Base-by-base conservation (phyloP, 768 basidiomycete species). In the Solioccasus polychromus region DNA sequence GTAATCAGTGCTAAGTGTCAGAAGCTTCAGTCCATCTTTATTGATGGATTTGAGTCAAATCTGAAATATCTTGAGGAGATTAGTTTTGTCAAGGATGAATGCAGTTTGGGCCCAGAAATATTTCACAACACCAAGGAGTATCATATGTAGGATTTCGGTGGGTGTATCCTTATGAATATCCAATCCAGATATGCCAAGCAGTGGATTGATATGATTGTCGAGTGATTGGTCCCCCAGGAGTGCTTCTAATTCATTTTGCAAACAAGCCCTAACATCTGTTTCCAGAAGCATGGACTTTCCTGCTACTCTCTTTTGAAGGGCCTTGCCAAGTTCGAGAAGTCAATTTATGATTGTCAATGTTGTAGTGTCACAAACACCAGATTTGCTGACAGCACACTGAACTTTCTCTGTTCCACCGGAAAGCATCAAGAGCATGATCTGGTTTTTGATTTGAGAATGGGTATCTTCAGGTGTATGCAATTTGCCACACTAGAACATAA, bases 71-170 rank as follows among this genome's bases (percentile, higher is more conserved):
- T 19, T 10, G 1, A 68, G 43, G 0, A 47, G 17, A 2, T 63
- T 44, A 1, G 17, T 19, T 35, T 64, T 64, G 6, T 64, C 59
- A 1, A 68, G 54, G 0, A 63, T 34, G 12, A 29, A 57, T 1
- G 35, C 20, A 0, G 51, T 62, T 18, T 65, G 59, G 0, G 41
- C 58, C 57, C 63, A 71, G 23, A 63, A 60, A 23, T 71, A 71
- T 32, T 70, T 71, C 12, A 69, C 51, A 3, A 67, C 39, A 8
- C 69, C 64, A 2, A 71, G 58, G 2, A 70, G 56, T 4, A 66
- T 52, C 0, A 60, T 70, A 22, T 71, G 69, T 0, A 71, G 55
- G 1, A 67, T 60, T 36, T 71, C 61, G 0, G 58, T 65, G 0
- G 63, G 68, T 0, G 61, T 71, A 26, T 71, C 65, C 3, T 50